phyloP scores from a whole-genome alignment of 2,329 filamentous ascomycete species.

The Volutella citrinella region DNA sequence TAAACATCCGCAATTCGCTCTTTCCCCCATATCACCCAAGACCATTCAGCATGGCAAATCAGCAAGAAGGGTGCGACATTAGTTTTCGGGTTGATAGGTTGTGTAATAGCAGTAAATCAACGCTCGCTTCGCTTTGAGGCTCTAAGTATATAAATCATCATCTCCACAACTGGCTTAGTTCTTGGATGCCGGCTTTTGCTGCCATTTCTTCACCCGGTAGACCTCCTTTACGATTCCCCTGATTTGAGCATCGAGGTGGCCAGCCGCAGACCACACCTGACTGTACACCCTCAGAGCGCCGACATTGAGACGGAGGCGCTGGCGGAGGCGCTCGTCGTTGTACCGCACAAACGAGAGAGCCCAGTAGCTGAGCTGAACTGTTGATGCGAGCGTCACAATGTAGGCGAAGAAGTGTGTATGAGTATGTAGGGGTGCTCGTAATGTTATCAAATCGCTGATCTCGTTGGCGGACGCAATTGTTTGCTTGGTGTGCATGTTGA shows the following conservation, averaged over 20 bases:
- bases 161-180: no score
- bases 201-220: constrained; percentile 54
- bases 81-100: no score
- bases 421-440: constrained; percentile 66
- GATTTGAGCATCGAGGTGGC: constrained; percentile 67
- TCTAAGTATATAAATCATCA: no score
- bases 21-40: no score
- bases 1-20: no score
- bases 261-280: constrained; percentile 69
- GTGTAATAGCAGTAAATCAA: no score
- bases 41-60: no score
- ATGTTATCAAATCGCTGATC: constrained; percentile 69
- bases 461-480: constrained; percentile 75
- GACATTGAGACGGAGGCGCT: constrained; percentile 74
- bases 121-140: no score
- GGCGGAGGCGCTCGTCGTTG: constrained; percentile 65
- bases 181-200: no score
- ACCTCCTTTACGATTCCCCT: constrained; percentile 75
- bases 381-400: constrained; percentile 71
- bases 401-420: constrained; percentile 86
- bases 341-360: constrained; percentile 58
- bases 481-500: constrained; percentile 73
- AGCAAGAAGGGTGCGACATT: no score
- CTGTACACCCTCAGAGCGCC: constrained; percentile 69
- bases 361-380: constrained; percentile 80